phyloP scores from a whole-genome alignment of 1,284 basidiomycete species.

The Cryptococcus jaspeensis region DNA sequence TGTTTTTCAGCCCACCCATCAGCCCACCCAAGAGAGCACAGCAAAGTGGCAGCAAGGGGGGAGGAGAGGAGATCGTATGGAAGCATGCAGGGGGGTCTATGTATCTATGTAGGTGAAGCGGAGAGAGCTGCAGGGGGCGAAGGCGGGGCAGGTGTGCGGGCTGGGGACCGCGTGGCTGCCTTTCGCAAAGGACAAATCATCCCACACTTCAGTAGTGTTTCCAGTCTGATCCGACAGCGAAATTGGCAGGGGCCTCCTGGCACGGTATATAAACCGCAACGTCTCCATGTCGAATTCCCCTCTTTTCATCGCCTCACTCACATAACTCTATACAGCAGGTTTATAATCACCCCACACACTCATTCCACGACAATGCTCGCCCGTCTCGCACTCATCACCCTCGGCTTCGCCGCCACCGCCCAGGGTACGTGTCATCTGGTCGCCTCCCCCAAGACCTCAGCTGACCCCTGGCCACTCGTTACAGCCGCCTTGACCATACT shows the following conservation, averaged over 20 bases:
- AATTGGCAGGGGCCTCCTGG: background rate
- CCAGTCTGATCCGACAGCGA: too few relatives aligned
- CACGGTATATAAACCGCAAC: background rate
- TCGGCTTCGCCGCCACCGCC: conserved; percentile 18
- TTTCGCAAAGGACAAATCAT: too few relatives aligned
- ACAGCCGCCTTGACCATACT: conserved; percentile 41
- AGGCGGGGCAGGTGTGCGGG: too few relatives aligned
- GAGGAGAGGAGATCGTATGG: too few relatives aligned
- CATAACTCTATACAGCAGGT: background rate
- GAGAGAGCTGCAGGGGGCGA: too few relatives aligned
- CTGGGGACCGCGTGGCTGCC: too few relatives aligned
- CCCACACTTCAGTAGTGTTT: too few relatives aligned
- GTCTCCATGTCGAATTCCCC: background rate
- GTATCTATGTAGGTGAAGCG: background rate
- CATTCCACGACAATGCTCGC: conserved; percentile 22
- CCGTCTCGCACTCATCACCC: conserved; percentile 12
- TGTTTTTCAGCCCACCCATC: too few relatives aligned
- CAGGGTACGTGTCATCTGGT: conserved; percentile 21
- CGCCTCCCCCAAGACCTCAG: background rate
- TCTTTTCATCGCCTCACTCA: background rate
- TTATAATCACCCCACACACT: conserved; percentile 2
- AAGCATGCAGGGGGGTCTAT: background rate
- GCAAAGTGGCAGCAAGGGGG: too few relatives aligned
- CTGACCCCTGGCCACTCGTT: conserved; percentile 2
- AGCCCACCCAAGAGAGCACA: too few relatives aligned